Percentiles rank a stretch among this genome's conserved stretches.
phyloP scores from a whole-genome alignment of 1,284 basidiomycete species.

The Ceratobasidium sp. region DNA sequence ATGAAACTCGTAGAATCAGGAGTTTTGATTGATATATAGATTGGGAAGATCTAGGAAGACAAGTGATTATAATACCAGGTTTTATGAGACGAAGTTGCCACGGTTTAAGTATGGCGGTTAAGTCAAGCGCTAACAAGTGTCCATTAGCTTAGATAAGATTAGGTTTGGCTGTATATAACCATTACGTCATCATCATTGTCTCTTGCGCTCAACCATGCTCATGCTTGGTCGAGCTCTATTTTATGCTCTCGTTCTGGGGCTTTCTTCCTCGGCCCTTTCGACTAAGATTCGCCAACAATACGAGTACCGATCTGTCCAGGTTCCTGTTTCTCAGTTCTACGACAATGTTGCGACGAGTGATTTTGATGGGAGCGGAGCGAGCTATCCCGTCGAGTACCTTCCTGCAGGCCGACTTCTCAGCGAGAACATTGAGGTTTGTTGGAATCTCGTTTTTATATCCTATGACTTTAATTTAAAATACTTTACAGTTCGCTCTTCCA shows the following conservation, averaged over 20 bases:
- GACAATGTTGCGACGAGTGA: slow-evolving; percentile 46
- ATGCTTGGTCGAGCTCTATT: background rate
- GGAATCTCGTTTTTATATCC: too few relatives aligned
- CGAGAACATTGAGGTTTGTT: slow-evolving; percentile 44
- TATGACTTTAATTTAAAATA: background rate
- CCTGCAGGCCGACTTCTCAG: slow-evolving; percentile 40
- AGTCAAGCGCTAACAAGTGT: too few relatives aligned
- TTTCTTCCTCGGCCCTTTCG: background rate
- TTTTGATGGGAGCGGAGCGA: slow-evolving; percentile 44
- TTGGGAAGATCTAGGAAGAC: too few relatives aligned
- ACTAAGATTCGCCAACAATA: slow-evolving; percentile 5
- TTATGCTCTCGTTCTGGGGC: background rate
- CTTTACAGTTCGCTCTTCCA: slow-evolving; percentile 42
- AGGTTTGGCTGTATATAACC: background rate
- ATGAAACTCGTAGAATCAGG: too few relatives aligned
- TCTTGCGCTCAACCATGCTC: background rate
- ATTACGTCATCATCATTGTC: background rate
- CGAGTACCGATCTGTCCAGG: slow-evolving; percentile 39
- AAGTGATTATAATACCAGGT: too few relatives aligned
- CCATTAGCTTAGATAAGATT: too few relatives aligned
- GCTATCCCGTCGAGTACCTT: slow-evolving; percentile 43
- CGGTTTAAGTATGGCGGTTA: too few relatives aligned
- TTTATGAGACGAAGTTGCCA: too few relatives aligned
- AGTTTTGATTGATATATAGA: too few relatives aligned
- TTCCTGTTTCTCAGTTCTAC: slow-evolving; percentile 45